Evolutionary conservation across 1,139 yeast species (phyloP), one percentile per base, ranked within the genome.

Genomic region (Geotrichum phurueaensis): DNA sequence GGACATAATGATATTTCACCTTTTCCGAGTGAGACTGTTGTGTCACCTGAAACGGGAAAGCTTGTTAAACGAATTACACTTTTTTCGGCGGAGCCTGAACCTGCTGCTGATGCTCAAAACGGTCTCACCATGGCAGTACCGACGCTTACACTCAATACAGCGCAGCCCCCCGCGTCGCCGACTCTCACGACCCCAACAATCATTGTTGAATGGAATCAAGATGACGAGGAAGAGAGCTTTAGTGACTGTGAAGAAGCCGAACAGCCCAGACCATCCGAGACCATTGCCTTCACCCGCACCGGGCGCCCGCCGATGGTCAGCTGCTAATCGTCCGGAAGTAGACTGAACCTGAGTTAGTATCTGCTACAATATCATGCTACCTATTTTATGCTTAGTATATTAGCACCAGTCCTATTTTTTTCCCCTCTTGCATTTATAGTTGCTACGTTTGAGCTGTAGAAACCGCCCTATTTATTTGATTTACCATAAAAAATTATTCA

Each of bases 41-140:
- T 51, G 15, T 53, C 53, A 20, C 50, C 58, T 25, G 59, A 23
- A 5, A 59, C 61, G 10, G 61, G 60, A 5, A 60, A 58, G 45
- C 61, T 66, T 13, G 65, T 66, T 5, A 58, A 69, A n/a, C 63
- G 70, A 27, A 62, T 62, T 53, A 69, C 70, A 2, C 59, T 68
- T 23, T 69, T 68, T 36, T 29, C 51, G 23, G 27, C 45, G 7
- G 36, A 48, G 15, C 13, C 33, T 23, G 39, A 43, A 20, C n/a
- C 50, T n/a, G 29, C n/a, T 5, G n/a, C 39, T 5, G 6, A 3
- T 10, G n/a, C 4, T 33, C 13, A 13, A 33, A 12, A 13, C 39
- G 9, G 9, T 5, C n/a, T 33, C n/a, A 3, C 39, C 13, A 15
- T 15, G n/a, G n/a, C 39, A 10, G 39, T 33, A 4, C 39, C 39